Percentiles rank a stretch among this genome's conserved stretches.
Evolutionary conservation across 164 flowering plant genomes (phyloP).

Genomic region (Tinospora cordifolia): DNA sequence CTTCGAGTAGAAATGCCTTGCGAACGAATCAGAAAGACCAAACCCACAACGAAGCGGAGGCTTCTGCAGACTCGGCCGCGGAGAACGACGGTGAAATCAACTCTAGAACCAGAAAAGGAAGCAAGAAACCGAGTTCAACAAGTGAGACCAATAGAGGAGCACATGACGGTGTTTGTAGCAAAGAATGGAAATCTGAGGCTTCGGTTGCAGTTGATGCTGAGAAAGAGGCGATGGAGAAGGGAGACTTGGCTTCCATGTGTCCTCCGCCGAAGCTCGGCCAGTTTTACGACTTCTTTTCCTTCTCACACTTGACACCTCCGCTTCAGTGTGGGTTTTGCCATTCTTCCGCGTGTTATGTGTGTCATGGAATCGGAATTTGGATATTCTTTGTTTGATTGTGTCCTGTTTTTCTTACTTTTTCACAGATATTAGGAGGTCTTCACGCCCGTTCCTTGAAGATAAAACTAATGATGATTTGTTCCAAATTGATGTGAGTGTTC

Average conservation of each 20-base stretch:
- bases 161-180: not conserved
- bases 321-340: conserved; percentile 52
- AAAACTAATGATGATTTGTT: conserved; percentile 76
- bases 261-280: conserved; percentile 77
- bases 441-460: conserved; percentile 65
- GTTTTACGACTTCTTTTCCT: conserved; percentile 88
- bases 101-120: conserved; percentile 5
- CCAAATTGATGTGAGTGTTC: conserved; percentile 69
- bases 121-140: conserved; percentile 16
- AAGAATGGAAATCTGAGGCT: conserved; percentile 16
- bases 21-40: conserved; percentile 29
- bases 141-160: conserved; percentile 11
- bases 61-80: conserved; percentile 4
- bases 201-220: conserved; percentile 11
- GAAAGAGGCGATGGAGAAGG: conserved; percentile 30
- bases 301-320: conserved; percentile 74
- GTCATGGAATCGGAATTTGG: not conserved
- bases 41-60: conserved; percentile 18
- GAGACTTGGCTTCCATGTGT: conserved; percentile 43
- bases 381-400: conserved; percentile 8
- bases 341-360: not conserved
- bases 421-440: conserved; percentile 76
- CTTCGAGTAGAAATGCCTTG: conserved; percentile 28
- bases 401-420: conserved; percentile 2
- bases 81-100: not conserved